A percentile compares a stretch with the other conserved stretches of the same genome.
Conservation (phyloP, 1,139 yeast species). For the Kurtzmaniella quercitrusa region DNA sequence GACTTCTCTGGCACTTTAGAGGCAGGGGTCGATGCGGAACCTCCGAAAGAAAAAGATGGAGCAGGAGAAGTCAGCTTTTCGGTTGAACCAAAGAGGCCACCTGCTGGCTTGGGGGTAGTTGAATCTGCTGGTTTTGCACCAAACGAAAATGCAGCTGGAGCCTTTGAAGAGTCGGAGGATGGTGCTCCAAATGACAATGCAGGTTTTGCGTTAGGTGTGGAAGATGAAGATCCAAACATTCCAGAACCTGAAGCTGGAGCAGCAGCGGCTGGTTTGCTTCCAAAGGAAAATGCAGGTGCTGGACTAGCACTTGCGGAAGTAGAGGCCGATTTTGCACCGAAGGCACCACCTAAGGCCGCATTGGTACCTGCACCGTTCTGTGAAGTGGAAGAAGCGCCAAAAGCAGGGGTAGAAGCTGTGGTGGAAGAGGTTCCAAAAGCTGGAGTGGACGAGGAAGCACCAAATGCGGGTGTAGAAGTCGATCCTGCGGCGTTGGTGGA, state of each 20-base stretch:
- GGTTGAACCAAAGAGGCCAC: constrained; percentile 12
- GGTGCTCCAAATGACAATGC: constrained; percentile 7
- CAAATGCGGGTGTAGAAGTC: no score
- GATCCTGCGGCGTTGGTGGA: constrained; percentile 11
- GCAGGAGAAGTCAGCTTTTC: constrained; percentile 6
- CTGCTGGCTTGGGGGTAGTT: constrained; percentile 13
- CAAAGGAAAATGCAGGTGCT: constrained; percentile 4
- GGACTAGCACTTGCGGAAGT: neutral
- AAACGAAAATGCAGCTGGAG: constrained; percentile 10
- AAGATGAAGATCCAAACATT: constrained; percentile 14
- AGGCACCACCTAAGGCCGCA: neutral
- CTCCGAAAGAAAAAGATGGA: constrained; percentile 13
- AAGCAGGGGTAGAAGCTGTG: constrained; percentile 6
- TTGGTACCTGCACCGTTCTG: neutral
- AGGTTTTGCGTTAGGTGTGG: constrained; percentile 7
- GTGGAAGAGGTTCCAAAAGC: neutral
- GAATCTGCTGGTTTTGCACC: constrained; percentile 15
- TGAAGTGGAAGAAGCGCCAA: constrained; percentile 11
- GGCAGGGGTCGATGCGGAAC: constrained; percentile 11
- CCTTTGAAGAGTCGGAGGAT: constrained; percentile 5
- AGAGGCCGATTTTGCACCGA: neutral
- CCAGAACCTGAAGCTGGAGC: constrained; percentile 5
- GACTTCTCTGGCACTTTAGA: constrained; percentile 10
- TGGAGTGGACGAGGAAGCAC: neutral
- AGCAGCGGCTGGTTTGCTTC: neutral